Base-by-base conservation (phyloP, 1,284 basidiomycete genomes). In the Fomitiporia mediterranea region DNA sequence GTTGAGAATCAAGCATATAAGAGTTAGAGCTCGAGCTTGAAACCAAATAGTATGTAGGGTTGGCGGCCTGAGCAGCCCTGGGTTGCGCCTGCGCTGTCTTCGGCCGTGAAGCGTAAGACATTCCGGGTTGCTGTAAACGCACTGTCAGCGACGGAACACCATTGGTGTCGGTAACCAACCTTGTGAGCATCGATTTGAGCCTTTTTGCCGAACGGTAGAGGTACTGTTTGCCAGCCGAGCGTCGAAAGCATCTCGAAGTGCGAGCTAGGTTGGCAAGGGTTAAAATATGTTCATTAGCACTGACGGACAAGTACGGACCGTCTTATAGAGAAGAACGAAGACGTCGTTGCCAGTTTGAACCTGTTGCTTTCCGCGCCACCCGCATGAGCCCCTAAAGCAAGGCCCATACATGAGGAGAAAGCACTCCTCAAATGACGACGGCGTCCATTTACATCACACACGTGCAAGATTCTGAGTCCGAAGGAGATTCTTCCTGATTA, bases 341-440 rank as follows among this genome's bases (percentile, higher is more conserved):
- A 48, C 23, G 53, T 35, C 27, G 49, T 53, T 40, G 44, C 37
- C 39, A 38, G 17, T 52, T 47, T 25, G 37, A 53, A 46, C 56
- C 37, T 57, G 56, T 53, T 47, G 51, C 39, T 52, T 51, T 42
- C 53, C 49, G 57, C 42, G 48, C 53, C 53, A 55, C 49, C 28
- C 32, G 35, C 53, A 59, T 34, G 51, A 51, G 47, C 53, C 46
- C 48, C 38, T 43, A 51, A n/a, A 55, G 40, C 49, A 40, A 49
- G 38, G 30, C 15, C 21, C 5, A n/a, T 49, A 55, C 53, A 59
- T 44, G 53, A 59, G 57, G 57, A 27, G 23, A 51, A 42, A 21
- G 53, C 42, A 42, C 49, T 21, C 30, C 35, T 35, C 3, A 19
- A 39, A 37, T 55, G 53, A 55, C 53, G 53, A 49, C 5, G 19